These are phyloP conservation scores for Solanum appendiculatum DNA, from an alignment of 257 asterid species.

Conservation along the genomic window DNA sequence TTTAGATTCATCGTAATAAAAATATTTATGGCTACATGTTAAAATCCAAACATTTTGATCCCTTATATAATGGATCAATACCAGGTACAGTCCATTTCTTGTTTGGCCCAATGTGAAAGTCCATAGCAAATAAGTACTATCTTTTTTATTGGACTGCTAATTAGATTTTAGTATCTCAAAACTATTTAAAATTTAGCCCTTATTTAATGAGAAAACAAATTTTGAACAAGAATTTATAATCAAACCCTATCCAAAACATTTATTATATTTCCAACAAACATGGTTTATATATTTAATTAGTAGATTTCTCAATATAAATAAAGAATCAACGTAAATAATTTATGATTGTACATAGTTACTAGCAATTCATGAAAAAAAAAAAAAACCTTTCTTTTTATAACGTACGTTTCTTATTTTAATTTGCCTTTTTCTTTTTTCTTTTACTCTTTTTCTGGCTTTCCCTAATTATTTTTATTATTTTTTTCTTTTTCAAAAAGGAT, in stretches of 20 bases:
- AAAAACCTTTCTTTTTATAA: background rate
- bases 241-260: too few relatives aligned
- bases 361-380: background rate
- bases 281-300: too few relatives aligned
- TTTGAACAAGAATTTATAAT: background rate
- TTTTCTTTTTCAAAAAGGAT: background rate
- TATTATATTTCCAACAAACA: background rate
- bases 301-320: too few relatives aligned
- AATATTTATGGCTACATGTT: background rate
- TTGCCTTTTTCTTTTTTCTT: background rate
- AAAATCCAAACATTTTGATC: background rate
- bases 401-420: background rate
- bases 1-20: background rate
- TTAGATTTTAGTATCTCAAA: background rate
- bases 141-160: too few relatives aligned
- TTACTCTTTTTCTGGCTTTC: background rate
- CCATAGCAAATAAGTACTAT: background rate
- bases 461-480: background rate
- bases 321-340: too few relatives aligned
- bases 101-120: background rate
- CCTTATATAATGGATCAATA: background rate
- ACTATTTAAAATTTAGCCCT: background rate
- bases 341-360: too few relatives aligned
- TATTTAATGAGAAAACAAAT: background rate
- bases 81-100: background rate